Percentiles rank a stretch among this genome's conserved stretches.
These are phyloP conservation scores for Stephanodiscus minutulus DNA, from an alignment of 108 stramenopile species.

Conservation along the genomic window DNA sequence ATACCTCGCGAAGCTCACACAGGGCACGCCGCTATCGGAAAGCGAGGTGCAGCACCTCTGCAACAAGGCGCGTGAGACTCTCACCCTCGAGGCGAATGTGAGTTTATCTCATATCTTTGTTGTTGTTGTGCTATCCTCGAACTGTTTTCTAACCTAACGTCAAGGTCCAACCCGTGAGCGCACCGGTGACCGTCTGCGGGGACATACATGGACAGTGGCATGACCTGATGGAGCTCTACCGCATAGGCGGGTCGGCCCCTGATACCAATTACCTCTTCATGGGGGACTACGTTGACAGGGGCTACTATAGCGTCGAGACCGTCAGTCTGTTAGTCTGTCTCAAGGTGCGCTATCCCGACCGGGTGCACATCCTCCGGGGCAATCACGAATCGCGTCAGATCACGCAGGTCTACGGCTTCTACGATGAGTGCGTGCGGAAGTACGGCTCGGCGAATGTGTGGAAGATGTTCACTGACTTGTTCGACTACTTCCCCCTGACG, in stretches of 20 bases:
- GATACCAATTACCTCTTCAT: conserved; percentile 99
- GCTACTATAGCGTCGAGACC: conserved; percentile 97
- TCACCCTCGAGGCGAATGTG: conserved; percentile 84
- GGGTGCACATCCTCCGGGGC: conserved; percentile 94
- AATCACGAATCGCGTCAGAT: conserved; percentile 94
- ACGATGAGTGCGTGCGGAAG: conserved; percentile 98
- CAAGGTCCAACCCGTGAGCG: conserved; percentile 89
- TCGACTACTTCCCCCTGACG: conserved; percentile 96
- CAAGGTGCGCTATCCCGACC: conserved; percentile 95
- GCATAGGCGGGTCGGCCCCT: conserved; percentile 93
- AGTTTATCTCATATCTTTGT: too few relatives aligned
- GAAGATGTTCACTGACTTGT: conserved; percentile 97
- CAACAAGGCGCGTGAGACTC: conserved; percentile 82
- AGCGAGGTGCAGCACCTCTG: conserved; percentile 83
- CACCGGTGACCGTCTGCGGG: conserved; percentile 92
- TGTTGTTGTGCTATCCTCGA: too few relatives aligned
- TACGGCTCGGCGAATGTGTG: conserved; percentile 98
- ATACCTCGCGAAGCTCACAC: conserved; percentile 81
- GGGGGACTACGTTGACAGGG: conserved; percentile 99
- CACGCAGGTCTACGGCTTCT: conserved; percentile 99
- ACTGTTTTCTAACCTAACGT: too few relatives aligned
- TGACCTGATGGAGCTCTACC: conserved; percentile 93
- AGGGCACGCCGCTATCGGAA: conserved; percentile 87
- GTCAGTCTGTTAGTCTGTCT: conserved; percentile 93
- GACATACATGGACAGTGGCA: conserved; percentile 95